A percentile compares a stretch with the other conserved stretches of the same genome.
Conservation (phyloP, 768 basidiomycete genomes). For the Lentinula boryana region DNA sequence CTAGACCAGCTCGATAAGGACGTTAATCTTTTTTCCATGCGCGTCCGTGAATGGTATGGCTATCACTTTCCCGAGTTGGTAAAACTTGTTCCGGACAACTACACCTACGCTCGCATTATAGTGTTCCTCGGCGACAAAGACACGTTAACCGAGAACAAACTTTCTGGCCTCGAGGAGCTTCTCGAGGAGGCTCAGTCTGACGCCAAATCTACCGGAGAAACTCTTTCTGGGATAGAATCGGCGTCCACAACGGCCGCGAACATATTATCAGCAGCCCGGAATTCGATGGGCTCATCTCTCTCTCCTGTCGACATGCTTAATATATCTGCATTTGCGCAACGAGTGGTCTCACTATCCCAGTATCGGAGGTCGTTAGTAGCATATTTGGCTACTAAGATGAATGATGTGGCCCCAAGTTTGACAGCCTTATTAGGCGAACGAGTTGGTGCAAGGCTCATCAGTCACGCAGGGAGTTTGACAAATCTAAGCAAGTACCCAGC, state of each 20-base stretch:
- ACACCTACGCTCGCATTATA: constrained; percentile 83
- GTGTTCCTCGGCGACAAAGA: constrained; percentile 91
- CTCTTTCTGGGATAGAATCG: background rate
- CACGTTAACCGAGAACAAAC: constrained; percentile 66
- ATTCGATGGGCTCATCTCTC: constrained; percentile 91
- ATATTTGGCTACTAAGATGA: constrained; percentile 96
- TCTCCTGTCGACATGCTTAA: constrained; percentile 94
- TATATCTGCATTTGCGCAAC: constrained; percentile 83
- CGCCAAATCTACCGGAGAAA: background rate
- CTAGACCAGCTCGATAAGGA: constrained; percentile 99
- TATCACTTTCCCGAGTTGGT: constrained; percentile 98
- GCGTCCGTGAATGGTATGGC: constrained; percentile 97
- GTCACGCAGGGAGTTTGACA: constrained; percentile 93
- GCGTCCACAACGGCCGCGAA: constrained; percentile 76
- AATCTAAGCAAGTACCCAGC: constrained; percentile 98
- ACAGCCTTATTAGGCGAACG: constrained; percentile 89
- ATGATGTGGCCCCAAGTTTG: constrained; percentile 89
- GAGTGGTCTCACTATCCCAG: constrained; percentile 88
- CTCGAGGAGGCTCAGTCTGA: constrained; percentile 61
- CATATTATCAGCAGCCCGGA: constrained; percentile 88
- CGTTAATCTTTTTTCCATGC: constrained; percentile 98
- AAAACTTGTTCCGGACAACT: constrained; percentile 89
- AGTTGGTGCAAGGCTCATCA: constrained; percentile 88
- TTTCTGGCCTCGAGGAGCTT: constrained; percentile 71
- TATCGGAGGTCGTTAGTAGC: constrained; percentile 87